Conservation (phyloP, 257 asterid genomes). For the Eucommia ulmoides region DNA sequence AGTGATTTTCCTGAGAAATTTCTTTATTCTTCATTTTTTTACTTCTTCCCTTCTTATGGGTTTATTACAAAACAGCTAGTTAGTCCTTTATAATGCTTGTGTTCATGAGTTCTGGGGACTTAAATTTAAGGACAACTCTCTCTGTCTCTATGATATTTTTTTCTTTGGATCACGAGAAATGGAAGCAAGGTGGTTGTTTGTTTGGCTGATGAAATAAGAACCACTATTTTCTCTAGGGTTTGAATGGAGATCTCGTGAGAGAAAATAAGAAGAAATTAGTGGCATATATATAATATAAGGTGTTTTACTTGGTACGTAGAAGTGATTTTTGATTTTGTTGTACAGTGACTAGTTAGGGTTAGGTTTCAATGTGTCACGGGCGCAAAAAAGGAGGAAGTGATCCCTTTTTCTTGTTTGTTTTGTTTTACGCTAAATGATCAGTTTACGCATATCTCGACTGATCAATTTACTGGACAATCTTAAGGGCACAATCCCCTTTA, state of each 20-base stretch:
- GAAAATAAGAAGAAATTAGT: constrained; percentile 1
- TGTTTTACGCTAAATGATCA: not conserved
- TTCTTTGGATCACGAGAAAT: constrained; percentile 22
- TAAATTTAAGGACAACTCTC: not conserved
- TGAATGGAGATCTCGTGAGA: constrained; percentile 32
- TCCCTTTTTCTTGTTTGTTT: not conserved
- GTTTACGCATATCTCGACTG: not conserved
- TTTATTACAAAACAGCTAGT: too few relatives aligned
- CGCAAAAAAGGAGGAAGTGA: not conserved
- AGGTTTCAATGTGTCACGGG: not conserved
- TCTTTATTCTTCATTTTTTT: constrained; percentile 33
- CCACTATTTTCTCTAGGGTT: constrained; percentile 2
- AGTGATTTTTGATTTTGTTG: not conserved
- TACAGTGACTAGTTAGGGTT: not conserved
- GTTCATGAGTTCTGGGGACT: not conserved
- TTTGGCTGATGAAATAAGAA: constrained; percentile 1
- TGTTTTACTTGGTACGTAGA: not conserved
- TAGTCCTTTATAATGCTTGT: not conserved
- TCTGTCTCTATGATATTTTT: too few relatives aligned
- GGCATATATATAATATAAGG: constrained; percentile 9
- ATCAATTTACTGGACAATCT: too few relatives aligned
- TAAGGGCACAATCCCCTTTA: too few relatives aligned
- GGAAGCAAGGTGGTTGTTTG: constrained; percentile 3
- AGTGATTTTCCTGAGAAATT: constrained; percentile 30
- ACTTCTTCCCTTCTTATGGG: too few relatives aligned